Percentiles rank a stretch among this genome's conserved stretches.
Evolutionary conservation across 2,329 filamentous ascomycete species (phyloP).

Genomic region (Zymoseptoria passerinii): DNA sequence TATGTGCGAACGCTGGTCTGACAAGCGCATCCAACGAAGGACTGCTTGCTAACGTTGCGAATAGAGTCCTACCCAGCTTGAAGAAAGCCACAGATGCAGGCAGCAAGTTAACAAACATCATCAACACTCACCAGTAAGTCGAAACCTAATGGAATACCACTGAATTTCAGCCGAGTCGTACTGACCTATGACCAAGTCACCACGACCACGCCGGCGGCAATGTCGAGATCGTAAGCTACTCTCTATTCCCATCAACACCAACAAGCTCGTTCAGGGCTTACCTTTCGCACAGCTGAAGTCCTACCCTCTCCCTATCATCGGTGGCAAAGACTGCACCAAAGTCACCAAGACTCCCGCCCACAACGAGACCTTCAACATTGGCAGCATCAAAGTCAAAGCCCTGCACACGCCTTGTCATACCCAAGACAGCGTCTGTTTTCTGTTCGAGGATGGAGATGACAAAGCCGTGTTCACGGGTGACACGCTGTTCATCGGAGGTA

Average conservation of each 20-base stretch:
- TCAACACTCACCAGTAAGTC: conserved; percentile 92
- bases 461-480: conserved; percentile 90
- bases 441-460: conserved; percentile 69
- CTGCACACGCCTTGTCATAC: conserved; percentile 98
- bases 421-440: conserved; percentile 96
- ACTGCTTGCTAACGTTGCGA: not conserved
- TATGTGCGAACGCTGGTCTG: conserved; percentile 34
- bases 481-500: conserved; percentile 88
- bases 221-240: conserved; percentile 57
- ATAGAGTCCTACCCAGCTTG: conserved; percentile 55
- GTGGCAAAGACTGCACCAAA: conserved; percentile 74
- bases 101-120: conserved; percentile 78
- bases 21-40: not conserved
- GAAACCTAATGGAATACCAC: not conserved
- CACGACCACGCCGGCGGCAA: conserved; percentile 94
- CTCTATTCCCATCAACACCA: not conserved
- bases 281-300: conserved; percentile 42
- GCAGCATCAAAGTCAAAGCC: conserved; percentile 71
- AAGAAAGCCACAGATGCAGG: conserved; percentile 63
- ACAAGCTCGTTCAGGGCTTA: not conserved
- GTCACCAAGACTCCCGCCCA: conserved; percentile 72
- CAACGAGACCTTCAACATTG: conserved; percentile 71
- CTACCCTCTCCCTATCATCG: conserved; percentile 67
- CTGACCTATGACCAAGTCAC: conserved; percentile 52
- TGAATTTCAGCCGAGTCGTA: not conserved